phyloP scores from a whole-genome alignment of 1,284 basidiomycete genomes.

The Austroboletus niveus region DNA sequence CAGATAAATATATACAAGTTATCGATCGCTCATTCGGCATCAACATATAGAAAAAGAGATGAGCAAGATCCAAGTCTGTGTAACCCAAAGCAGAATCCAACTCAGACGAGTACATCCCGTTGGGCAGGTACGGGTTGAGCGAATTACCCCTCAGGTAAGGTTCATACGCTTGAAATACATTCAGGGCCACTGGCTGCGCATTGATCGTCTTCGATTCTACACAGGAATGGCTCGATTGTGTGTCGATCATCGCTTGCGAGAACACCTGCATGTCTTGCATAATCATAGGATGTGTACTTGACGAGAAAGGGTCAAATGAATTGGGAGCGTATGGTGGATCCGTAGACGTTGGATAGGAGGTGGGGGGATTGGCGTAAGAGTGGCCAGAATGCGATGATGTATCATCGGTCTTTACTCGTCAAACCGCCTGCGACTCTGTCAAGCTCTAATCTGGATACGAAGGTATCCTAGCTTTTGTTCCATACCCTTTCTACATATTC shows the following conservation, averaged over 20 bases:
- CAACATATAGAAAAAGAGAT: no score
- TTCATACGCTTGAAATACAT: slow-evolving; percentile 6
- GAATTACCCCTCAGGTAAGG: no score
- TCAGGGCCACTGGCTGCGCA: slow-evolving; percentile 9
- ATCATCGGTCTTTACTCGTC: slow-evolving; percentile 39
- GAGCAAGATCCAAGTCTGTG: no score
- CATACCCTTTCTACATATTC: slow-evolving; percentile 49
- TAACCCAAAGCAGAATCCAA: no score
- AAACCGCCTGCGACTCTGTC: slow-evolving; percentile 59
- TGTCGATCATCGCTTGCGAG: slow-evolving; percentile 28
- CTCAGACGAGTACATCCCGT: no score
- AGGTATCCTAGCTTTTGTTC: slow-evolving; percentile 44
- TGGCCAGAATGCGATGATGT: no score
- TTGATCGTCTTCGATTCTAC: slow-evolving; percentile 18
- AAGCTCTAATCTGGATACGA: slow-evolving; percentile 46
- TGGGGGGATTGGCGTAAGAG: no score
- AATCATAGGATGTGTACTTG: slow-evolving; percentile 41
- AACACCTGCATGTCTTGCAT: slow-evolving; percentile 43
- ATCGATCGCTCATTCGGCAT: no score
- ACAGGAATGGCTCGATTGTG: slow-evolving; percentile 22
- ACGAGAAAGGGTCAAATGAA: slow-evolving; percentile 5
- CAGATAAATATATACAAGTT: no score
- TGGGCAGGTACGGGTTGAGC: no score
- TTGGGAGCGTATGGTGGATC: not conserved
- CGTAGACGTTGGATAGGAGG: not conserved